These are phyloP conservation scores for Trichocladium antarcticum DNA, from an alignment of 495 filamentous ascomycete species.

Conservation along the genomic window DNA sequence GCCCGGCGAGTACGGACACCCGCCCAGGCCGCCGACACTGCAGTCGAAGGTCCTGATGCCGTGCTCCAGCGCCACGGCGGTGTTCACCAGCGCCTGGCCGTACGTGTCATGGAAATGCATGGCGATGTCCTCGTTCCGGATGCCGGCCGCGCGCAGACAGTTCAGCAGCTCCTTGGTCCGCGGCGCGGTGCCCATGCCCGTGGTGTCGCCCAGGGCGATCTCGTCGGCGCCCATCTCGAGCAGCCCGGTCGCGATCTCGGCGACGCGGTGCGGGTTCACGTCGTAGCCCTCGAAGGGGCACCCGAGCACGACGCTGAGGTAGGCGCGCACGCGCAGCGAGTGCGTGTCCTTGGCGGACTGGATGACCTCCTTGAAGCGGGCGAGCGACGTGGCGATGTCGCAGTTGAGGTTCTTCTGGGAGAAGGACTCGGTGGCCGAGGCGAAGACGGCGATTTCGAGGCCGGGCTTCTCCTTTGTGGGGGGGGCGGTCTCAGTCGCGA, in stretches of 20 bases:
- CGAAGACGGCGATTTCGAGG: slow-evolving; percentile 82
- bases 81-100: slow-evolving; percentile 86
- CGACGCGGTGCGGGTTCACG: slow-evolving; percentile 65
- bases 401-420: slow-evolving; percentile 88
- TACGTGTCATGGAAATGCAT: slow-evolving; percentile 98
- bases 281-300: slow-evolving; percentile 91
- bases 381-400: slow-evolving; percentile 67
- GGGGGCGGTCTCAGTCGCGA: slow-evolving; percentile 25
- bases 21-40: slow-evolving; percentile 81
- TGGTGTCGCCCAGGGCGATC: slow-evolving; percentile 89
- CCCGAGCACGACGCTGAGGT: slow-evolving; percentile 87
- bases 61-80: slow-evolving; percentile 72
- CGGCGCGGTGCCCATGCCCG: slow-evolving; percentile 89
- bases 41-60: slow-evolving; percentile 85
- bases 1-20: slow-evolving; percentile 87
- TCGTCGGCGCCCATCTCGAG: slow-evolving; percentile 95
- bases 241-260: slow-evolving; percentile 67
- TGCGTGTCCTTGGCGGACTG: slow-evolving; percentile 51
- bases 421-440: slow-evolving; percentile 85
- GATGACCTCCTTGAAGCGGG: slow-evolving; percentile 66
- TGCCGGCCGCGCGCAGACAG: slow-evolving; percentile 61
- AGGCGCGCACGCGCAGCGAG: slow-evolving; percentile 72
- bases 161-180: slow-evolving; percentile 59
- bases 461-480: slow-evolving; percentile 28
- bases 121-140: slow-evolving; percentile 69